phyloP scores from a whole-genome alignment of 371 early-diverging fungal genomes.

The Batkoa obscura region DNA sequence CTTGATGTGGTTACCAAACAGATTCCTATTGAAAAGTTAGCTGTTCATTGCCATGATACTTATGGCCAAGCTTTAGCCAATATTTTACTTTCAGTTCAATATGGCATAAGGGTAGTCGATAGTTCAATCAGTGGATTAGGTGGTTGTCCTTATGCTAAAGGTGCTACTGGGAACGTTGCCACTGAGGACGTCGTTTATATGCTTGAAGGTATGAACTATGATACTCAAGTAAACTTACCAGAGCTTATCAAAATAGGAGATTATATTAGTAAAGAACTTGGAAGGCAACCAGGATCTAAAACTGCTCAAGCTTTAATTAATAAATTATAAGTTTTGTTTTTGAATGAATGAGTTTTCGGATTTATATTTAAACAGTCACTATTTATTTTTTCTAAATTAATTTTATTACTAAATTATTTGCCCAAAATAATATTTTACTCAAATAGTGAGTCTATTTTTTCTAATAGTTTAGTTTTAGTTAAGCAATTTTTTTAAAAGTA shows the following conservation, averaged over 20 bases:
- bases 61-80: constrained; percentile 95
- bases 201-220: constrained; percentile 64
- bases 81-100: constrained; percentile 61
- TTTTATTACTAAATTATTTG: no score
- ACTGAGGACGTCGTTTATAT: constrained; percentile 94
- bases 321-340: constrained; percentile 6
- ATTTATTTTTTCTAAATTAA: no score
- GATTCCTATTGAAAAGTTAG: constrained; percentile 57
- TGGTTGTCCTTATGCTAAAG: constrained; percentile 92
- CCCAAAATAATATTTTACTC: no score
- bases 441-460: no score
- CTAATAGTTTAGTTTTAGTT: no score
- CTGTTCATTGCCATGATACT: constrained; percentile 94
- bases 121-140: constrained; percentile 86
- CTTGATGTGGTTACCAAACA: constrained; percentile 46
- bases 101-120: constrained; percentile 81
- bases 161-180: constrained; percentile 92
- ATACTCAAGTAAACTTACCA: constrained; percentile 59
- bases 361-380: neutral
- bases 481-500: no score
- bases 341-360: neutral
- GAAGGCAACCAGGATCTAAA: constrained; percentile 28
- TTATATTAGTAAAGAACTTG: constrained; percentile 65
- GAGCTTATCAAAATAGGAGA: constrained; percentile 53
- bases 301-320: constrained; percentile 16